Base-by-base conservation (phyloP, 2,329 filamentous ascomycete species). In the Aspergillus sp. region DNA sequence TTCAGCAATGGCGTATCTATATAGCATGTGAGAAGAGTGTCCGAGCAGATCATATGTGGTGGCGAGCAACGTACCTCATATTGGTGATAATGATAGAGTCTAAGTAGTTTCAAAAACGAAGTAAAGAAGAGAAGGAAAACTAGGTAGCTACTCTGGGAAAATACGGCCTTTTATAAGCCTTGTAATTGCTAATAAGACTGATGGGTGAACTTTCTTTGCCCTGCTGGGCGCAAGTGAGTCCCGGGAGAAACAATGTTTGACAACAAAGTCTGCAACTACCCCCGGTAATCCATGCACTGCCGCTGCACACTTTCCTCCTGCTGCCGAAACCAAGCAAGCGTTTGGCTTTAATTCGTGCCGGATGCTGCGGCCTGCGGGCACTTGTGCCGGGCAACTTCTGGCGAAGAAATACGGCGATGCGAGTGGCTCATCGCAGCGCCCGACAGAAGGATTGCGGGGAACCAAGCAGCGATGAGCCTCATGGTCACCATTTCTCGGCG, bases 1-100 rank as follows among this genome's bases (percentile, higher is more conserved):
- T 59, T 87, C 86, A 22, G 91, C 89, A 66, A 92, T 85, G 75
- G 83, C 85, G 79, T 89, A 91, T 68, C 84, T 84, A 82, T 51
- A 28, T 50, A 19, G 48, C 17, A 34, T 50, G 22, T 58, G 8
- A 59, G 43, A 54, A 41, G 7, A 23, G 45, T 7, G 23, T 30
- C 23, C n/a, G 19, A n/a, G n/a, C 50, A 38, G 23, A 13, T 31
- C 11, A 52, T 23, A 34, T 41, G 17, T n/a, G 22, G 17, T 41
- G 15, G 23, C n/a, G 2, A 49, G 23, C 19, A 47, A 54, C 54
- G 38, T 55, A 62, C 60, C 54, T 62, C 60, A 62, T 62, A 28
- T 62, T 58, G 60, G 34, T 7, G 31, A 31, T 46, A 22, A 31
- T 7, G 3, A 43, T 49, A 19, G 34, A 7, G 23, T 28, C 11